Base-by-base conservation (phyloP, 2,329 filamentous ascomycete species). In the Macrophomina pseudophaseolina region DNA sequence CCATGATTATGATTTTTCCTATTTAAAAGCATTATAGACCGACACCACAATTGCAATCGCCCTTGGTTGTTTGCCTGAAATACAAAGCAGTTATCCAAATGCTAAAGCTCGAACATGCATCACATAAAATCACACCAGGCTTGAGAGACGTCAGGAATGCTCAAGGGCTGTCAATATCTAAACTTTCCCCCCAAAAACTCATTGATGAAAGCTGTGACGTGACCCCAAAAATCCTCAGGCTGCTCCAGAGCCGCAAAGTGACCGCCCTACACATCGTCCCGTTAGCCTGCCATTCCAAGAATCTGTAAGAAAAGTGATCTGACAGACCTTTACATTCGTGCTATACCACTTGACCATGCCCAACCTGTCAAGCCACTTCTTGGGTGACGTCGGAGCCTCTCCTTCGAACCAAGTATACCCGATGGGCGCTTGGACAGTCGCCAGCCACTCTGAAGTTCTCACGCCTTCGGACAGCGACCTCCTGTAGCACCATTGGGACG, bases 181-280 rank as follows among this genome's bases (percentile, higher is more conserved):
- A 23, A 3, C 23, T 23, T 40, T 48, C n/a, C 18, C 14, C 79
- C 79, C n/a, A n/a, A 76, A 38, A 74, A 76, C 66, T 72, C 71
- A 68, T 63, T 70, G n/a, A 77, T 74, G 75, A 80, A 85, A 42
- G 79, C 78, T 69, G 83, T 79, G 0, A 84, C 71, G 71, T 85
- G 83, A 9, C 69, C 72, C 68, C 80, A 75, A 7, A 85, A 71
- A 48, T 72, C 74, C 38, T 74, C 71, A 1, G 83, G 83, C 49
- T 73, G 69, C 70, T 85, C 83, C 63, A 85, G 67, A 3, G 80
- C 79, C 9, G 85, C 84, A 70, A 87, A 87, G 73, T 87, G 85
- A 0, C 86, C 85, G 16, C 86, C 85, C 72, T 63, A 69, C 38
- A 78, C 74, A 71, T 82, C 80, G 48, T 75, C 68, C 18, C 66